Conservation (phyloP, 768 basidiomycete species). For the Vararia minispora region DNA sequence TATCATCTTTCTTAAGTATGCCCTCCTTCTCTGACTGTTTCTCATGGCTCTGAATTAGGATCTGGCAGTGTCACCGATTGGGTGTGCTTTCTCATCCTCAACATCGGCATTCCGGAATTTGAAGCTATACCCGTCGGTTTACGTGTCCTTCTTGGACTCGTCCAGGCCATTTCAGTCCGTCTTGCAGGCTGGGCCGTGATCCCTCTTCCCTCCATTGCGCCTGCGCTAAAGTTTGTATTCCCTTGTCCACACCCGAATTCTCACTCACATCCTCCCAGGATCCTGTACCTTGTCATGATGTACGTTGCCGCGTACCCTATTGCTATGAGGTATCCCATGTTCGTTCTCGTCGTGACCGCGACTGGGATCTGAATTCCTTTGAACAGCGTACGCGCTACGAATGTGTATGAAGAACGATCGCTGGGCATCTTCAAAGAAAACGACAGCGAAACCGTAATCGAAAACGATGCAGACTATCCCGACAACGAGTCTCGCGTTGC, state of each 20-base stretch:
- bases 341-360: no score
- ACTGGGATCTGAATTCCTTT: neutral
- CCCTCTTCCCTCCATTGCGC: slow-evolving; percentile 56
- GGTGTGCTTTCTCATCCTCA: slow-evolving; percentile 80
- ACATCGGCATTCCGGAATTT: slow-evolving; percentile 69
- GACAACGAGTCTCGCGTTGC: slow-evolving; percentile 18
- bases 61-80: slow-evolving; percentile 64
- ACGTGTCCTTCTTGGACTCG: slow-evolving; percentile 58
- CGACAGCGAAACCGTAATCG: slow-evolving; percentile 19
- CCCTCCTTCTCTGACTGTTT: slow-evolving; percentile 1
- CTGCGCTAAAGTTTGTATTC: slow-evolving; percentile 66
- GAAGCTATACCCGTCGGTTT: slow-evolving; percentile 59
- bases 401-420: slow-evolving; percentile 43
- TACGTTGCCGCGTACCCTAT: slow-evolving; percentile 63
- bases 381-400: slow-evolving; percentile 31
- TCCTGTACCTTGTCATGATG: slow-evolving; percentile 91
- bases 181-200: slow-evolving; percentile 81
- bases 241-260: neutral
- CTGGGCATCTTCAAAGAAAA: slow-evolving; percentile 34
- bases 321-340: slow-evolving; percentile 50
- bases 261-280: slow-evolving; percentile 29
- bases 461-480: slow-evolving; percentile 14
- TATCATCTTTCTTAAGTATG: slow-evolving; percentile 63
- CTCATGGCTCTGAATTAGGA: neutral
- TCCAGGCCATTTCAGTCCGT: slow-evolving; percentile 75